Conservation (phyloP, 768 basidiomycete genomes). For the Neoboletus magnificus region DNA sequence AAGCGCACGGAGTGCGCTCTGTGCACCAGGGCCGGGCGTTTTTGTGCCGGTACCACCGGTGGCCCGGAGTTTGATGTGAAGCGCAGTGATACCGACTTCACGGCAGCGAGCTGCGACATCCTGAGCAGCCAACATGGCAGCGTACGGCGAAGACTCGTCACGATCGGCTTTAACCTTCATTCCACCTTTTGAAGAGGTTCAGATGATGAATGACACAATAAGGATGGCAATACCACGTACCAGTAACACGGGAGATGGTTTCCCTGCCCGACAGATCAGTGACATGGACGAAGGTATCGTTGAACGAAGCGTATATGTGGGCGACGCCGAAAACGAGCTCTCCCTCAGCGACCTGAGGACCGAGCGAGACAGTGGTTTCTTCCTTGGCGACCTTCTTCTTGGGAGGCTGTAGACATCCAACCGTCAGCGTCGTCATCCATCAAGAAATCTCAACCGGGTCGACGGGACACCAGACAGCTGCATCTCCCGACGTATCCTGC, state of each 20-base stretch:
- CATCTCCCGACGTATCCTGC: background rate
- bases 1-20: slow-evolving; percentile 95
- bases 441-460: slow-evolving; percentile 7
- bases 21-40: slow-evolving; percentile 97
- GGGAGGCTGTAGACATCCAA: slow-evolving; percentile 68
- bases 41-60: slow-evolving; percentile 99
- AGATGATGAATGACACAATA: background rate
- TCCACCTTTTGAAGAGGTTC: slow-evolving; percentile 56
- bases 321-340: slow-evolving; percentile 98
- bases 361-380: slow-evolving; percentile 84
- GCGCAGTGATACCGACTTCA: slow-evolving; percentile 96
- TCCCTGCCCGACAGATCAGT: slow-evolving; percentile 99
- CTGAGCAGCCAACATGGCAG: slow-evolving; percentile 98
- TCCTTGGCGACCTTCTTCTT: slow-evolving; percentile 82
- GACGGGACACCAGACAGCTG: slow-evolving; percentile 1
- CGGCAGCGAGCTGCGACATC: slow-evolving; percentile 95
- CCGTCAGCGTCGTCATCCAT: slow-evolving; percentile 53
- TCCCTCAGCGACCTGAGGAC: slow-evolving; percentile 94
- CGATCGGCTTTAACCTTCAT: slow-evolving; percentile 99
- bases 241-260: slow-evolving; percentile 98
- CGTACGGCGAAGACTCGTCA: slow-evolving; percentile 97
- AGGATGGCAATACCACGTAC: slow-evolving; percentile 39
- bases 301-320: slow-evolving; percentile 99
- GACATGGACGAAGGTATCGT: slow-evolving; percentile 99
- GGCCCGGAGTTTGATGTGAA: slow-evolving; percentile 98